These are phyloP conservation scores for Somion occarium DNA, from an alignment of 1,284 basidiomycete species.

Conservation along the genomic window DNA sequence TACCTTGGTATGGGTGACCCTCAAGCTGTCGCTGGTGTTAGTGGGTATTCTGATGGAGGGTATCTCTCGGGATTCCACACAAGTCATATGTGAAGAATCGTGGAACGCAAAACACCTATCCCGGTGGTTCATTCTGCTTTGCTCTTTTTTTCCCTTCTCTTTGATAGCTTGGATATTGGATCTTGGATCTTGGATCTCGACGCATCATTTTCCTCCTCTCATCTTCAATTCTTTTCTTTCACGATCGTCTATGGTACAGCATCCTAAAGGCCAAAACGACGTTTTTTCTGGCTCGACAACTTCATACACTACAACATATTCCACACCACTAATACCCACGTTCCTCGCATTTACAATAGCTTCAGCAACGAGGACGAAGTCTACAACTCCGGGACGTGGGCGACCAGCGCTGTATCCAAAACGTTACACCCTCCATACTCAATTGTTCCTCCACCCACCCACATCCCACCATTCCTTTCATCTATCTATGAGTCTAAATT, in stretches of 20 bases:
- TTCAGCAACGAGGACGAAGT: not conserved
- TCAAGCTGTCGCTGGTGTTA: not conserved
- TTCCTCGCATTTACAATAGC: not conserved
- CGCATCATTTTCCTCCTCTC: not conserved
- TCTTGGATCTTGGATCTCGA: not conserved
- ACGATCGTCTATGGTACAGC: too few species aligned
- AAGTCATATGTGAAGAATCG: not conserved
- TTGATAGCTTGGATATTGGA: not conserved
- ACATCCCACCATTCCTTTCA: not conserved
- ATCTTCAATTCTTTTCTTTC: not conserved
- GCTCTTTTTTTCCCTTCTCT: not conserved
- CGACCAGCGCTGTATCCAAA: not conserved
- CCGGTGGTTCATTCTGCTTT: too few species aligned
- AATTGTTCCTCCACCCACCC: not conserved
- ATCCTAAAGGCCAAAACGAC: too few species aligned
- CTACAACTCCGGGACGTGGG: not conserved
- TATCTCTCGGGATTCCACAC: not conserved
- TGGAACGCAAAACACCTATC: not conserved
- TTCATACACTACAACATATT: not conserved
- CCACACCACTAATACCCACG: not conserved
- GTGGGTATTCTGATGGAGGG: not conserved
- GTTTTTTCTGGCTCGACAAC: not conserved
- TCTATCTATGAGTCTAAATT: constrained; percentile 4
- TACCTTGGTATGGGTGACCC: not conserved
- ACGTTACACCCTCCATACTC: not conserved